A percentile compares a stretch with the other conserved stretches of the same genome.
These are phyloP conservation scores for Sisymbrium altissimum DNA, from an alignment of 345 rosid species.

Conservation along the genomic window DNA sequence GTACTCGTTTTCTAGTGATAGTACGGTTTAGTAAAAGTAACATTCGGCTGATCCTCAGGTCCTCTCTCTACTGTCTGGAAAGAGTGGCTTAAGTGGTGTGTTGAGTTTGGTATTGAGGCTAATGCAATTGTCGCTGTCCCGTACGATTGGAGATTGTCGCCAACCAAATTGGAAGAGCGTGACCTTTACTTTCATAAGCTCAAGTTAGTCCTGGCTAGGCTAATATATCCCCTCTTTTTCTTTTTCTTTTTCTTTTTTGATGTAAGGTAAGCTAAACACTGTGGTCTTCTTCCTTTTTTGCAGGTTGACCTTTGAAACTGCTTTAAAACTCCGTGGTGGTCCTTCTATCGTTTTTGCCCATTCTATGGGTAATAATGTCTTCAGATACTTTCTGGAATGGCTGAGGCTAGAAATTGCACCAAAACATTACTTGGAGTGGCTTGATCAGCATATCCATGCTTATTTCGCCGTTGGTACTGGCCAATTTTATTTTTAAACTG, in stretches of 20 bases:
- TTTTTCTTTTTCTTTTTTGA: background rate
- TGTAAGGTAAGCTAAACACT: background rate
- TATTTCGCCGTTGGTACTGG: conserved; percentile 90
- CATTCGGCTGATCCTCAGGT: conserved; percentile 47
- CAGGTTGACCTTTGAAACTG: conserved; percentile 96
- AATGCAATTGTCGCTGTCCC: conserved; percentile 95
- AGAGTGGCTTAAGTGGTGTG: conserved; percentile 99
- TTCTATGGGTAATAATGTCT: conserved; percentile 94
- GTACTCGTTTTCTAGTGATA: conserved; percentile 4
- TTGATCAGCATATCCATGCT: conserved; percentile 91
- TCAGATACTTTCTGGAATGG: conserved; percentile 98
- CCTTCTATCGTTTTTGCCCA: conserved; percentile 95
- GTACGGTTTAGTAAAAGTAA: background rate
- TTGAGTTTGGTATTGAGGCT: conserved; percentile 92
- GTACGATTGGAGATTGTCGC: conserved; percentile 95
- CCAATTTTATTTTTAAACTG: conserved; percentile 3
- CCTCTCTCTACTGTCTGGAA: conserved; percentile 98
- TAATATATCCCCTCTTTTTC: background rate
- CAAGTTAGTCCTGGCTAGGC: conserved; percentile 54
- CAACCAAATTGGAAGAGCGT: conserved; percentile 92
- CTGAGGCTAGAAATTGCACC: conserved; percentile 98
- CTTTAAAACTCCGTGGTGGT: conserved; percentile 85
- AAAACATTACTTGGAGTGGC: conserved; percentile 80
- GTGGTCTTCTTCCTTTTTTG: conserved; percentile 11
- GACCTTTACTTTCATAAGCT: conserved; percentile 97